Evolutionary conservation across 352 stramenopile species (phyloP).

Genomic region (Albugo laibachii): DNA sequence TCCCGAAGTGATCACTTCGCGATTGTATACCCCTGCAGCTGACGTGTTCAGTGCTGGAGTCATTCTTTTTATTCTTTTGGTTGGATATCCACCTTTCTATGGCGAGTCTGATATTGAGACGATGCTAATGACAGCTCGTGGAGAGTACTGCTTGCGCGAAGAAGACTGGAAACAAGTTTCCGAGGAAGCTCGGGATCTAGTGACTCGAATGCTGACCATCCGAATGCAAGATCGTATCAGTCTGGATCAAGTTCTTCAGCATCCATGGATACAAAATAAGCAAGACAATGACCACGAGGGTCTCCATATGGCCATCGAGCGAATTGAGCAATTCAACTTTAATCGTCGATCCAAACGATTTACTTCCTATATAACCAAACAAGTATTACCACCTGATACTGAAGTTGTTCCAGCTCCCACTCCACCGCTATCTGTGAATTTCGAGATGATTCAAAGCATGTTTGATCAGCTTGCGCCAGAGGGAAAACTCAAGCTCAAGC

Average conservation of each 20-base stretch:
- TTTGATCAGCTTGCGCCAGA: constrained; percentile 40
- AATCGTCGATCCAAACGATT: constrained; percentile 63
- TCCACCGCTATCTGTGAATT: constrained; percentile 18
- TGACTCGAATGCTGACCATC: constrained; percentile 49
- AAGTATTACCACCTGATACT: constrained; percentile 15
- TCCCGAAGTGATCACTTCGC: constrained; percentile 44
- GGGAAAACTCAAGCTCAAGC: constrained; percentile 22
- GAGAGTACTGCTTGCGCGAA: constrained; percentile 47
- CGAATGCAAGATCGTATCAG: constrained; percentile 53
- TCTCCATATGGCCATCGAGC: constrained; percentile 17
- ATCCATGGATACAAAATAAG: constrained; percentile 33
- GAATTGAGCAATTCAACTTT: constrained; percentile 63
- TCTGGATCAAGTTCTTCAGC: constrained; percentile 30
- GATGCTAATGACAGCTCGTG: constrained; percentile 53
- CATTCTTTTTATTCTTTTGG: constrained; percentile 59
- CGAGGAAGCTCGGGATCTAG: constrained; percentile 32
- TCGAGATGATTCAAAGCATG: constrained; percentile 35
- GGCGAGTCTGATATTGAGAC: constrained; percentile 56
- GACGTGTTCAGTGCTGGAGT: constrained; percentile 69
- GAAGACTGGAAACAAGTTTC: constrained; percentile 41
- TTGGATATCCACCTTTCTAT: constrained; percentile 56
- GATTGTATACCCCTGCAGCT: constrained; percentile 38
- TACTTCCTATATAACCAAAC: constrained; percentile 38
- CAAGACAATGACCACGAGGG: constrained; percentile 12
- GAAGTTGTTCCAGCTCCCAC: constrained; percentile 28